Evolutionary conservation across 2,329 filamentous ascomycete species (phyloP), one percentile per base, ranked within the genome.

Genomic region (Curvularia sp.): DNA sequence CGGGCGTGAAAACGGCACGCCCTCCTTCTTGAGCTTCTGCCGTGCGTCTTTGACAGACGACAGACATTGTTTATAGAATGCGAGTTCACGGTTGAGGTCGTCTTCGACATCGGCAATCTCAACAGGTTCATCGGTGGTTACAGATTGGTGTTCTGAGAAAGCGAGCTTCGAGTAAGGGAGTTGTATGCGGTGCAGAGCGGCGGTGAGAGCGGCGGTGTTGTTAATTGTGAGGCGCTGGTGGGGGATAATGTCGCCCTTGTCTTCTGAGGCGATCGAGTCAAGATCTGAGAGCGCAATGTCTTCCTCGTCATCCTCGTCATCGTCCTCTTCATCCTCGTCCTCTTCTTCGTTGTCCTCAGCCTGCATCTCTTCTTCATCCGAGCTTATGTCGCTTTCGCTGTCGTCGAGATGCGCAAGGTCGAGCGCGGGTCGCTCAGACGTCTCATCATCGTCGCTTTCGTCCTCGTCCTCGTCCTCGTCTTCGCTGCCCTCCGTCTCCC

Each of bases 221-320:
- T 99, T 97, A 81, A 98, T 98, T 52, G 93, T 97, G 66, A 97
- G 88, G 70, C 93, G 91, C 76, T 95, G 92, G 80, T 96, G 91
- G 15, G 93, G 92, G 61, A 96, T 87, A 39, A 97, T 86, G 73
- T 97, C 93, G 78, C 91, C 91, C 70, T 87, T 89, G 70, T 96
- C 93, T 63, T 91, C 90, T 19, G 91, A 92, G 53, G 90, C 84
- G 41, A 89, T 76, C 51, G 91, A 91, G 70, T 91, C 90, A 50
- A 95, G 88, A 70, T 97, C 93, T 30, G 92, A 96, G 64, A 97
- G 86, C 3, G 93, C 89, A 43, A 97, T 93, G 65, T 96, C 93
- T 0, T 87, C 86, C 1, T 69, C 82, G 0, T 87, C 86, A 0
- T 87, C 86, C 0, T 68, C 82, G 0, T 71, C 70, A 13, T 75